Conservation (phyloP, 2,329 filamentous ascomycete genomes). For the Phialophora expanda region DNA sequence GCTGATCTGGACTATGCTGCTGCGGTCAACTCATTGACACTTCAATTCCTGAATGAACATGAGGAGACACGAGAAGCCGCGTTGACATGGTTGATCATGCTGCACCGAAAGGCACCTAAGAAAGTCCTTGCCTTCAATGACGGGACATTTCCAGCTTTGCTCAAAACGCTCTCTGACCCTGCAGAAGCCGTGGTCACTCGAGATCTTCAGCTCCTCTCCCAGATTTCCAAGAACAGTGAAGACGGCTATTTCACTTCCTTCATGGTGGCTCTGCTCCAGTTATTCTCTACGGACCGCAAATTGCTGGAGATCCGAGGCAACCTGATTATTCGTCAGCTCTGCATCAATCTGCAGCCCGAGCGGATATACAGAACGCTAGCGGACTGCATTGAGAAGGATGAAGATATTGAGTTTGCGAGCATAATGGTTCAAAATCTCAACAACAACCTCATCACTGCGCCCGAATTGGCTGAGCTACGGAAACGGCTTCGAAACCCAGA, state of each 20-base stretch:
- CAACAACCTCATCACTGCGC: conserved; percentile 97
- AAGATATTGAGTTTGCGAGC: conserved; percentile 96
- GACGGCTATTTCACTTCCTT: conserved; percentile 98
- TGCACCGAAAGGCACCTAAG: conserved; percentile 90
- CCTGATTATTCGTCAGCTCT: conserved; percentile 93
- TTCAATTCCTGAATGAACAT: conserved; percentile 94
- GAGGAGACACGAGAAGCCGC: conserved; percentile 94
- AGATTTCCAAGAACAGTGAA: conserved; percentile 95
- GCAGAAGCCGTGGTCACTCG: conserved; percentile 95
- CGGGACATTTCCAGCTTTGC: conserved; percentile 90
- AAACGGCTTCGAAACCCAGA: conserved; percentile 90
- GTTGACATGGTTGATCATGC: conserved; percentile 95
- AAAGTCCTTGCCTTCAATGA: conserved; percentile 96
- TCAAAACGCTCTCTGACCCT: conserved; percentile 95
- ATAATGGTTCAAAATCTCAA: conserved; percentile 99
- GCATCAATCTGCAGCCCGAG: conserved; percentile 88
- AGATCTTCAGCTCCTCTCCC: conserved; percentile 88
- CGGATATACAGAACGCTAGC: conserved; percentile 94
- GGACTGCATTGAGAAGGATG: conserved; percentile 95
- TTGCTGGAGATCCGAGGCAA: conserved; percentile 92
- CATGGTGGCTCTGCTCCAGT: conserved; percentile 93
- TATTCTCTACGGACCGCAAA: conserved; percentile 92
- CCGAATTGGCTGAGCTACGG: conserved; percentile 86
- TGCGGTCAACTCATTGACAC: conserved; percentile 87
- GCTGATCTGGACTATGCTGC: conserved; percentile 91